Evolutionary conservation across 2,329 filamentous ascomycete genomes (phyloP), one percentile per base, ranked within the genome.

Genomic region (Catunica adiposa): DNA sequence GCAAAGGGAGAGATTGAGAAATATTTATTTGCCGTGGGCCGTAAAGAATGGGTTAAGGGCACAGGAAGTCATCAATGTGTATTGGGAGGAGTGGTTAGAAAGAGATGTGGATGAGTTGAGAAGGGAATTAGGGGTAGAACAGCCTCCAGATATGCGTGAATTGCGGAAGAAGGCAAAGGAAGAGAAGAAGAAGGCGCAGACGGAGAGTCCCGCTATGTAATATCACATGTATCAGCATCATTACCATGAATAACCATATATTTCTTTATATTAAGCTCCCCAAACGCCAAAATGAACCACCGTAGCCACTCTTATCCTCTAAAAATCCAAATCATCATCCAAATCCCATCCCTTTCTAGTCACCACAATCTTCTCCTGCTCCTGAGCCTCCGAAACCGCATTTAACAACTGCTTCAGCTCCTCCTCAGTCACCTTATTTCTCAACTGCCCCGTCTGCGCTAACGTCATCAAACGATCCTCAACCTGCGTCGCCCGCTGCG

Each of bases 51-150:
- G 92, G 14, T 67, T 88, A 61, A 71, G 77, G 56, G 77, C 81
- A 51, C 80, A 84, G 63, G 86, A 94, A 64, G 73, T 97, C 34
- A 89, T 98, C 61, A 96, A 96, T 67, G 83, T 98, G 1, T 98
- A 95, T 66, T 98, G 92, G 92, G 92, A 98, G 70, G 88, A 97
- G 72, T 79, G 90, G 70, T 69, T 98, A 61, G 83, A 89, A 70
- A 86, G 81, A 57, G 83, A 94, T 67, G 86, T 94, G 25, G 76
- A 80, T 53, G 85, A 83, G 61, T 65, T 98, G 66, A 77, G 92
- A 61, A 67, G 64, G 3, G 77, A 89, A 65, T 66, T 98, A 62
- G 83, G 86, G 1, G 89, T 98, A 55, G 88, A 97, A 72, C 80
- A 79, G 65, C 92, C 92, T 37, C 87, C 89, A 6, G 89, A 97